phyloP scores from a whole-genome alignment of 179 eudicot species.

The Silene vulgaris region DNA sequence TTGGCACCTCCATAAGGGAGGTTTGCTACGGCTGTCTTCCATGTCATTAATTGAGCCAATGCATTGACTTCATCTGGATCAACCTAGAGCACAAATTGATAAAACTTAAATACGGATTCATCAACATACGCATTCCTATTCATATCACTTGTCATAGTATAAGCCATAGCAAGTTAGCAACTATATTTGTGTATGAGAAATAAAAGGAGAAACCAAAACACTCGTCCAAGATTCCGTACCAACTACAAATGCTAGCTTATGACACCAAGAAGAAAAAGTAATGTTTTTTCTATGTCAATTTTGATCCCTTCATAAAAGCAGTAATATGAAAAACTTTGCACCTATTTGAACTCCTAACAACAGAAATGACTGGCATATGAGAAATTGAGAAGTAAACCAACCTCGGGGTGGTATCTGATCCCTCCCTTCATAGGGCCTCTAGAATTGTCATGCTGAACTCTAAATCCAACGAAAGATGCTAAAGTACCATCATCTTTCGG shows the following conservation, averaged over 20 bases:
- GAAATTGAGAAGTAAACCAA: constrained; percentile 23
- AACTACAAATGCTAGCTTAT: too few species aligned
- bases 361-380: neutral
- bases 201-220: neutral
- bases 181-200: neutral
- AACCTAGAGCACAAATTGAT: constrained; percentile 42
- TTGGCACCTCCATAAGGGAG: constrained; percentile 98
- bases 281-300: neutral
- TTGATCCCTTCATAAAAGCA: neutral
- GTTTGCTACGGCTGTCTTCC: constrained; percentile 98
- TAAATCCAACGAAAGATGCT: constrained; percentile 84
- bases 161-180: too few species aligned
- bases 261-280: neutral
- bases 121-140: neutral
- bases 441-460: constrained; percentile 93
- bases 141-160: neutral
- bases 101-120: neutral
- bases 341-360: neutral
- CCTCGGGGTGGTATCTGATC: constrained; percentile 99
- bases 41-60: constrained; percentile 92
- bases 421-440: constrained; percentile 99
- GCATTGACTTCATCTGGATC: constrained; percentile 99
- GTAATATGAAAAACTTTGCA: neutral
- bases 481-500: constrained; percentile 91
- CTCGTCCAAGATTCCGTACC: too few species aligned